A percentile compares a stretch with the other conserved stretches of the same genome.
These are phyloP conservation scores for Tephrocybe rancida DNA, from an alignment of 768 basidiomycete genomes.

Conservation along the genomic window DNA sequence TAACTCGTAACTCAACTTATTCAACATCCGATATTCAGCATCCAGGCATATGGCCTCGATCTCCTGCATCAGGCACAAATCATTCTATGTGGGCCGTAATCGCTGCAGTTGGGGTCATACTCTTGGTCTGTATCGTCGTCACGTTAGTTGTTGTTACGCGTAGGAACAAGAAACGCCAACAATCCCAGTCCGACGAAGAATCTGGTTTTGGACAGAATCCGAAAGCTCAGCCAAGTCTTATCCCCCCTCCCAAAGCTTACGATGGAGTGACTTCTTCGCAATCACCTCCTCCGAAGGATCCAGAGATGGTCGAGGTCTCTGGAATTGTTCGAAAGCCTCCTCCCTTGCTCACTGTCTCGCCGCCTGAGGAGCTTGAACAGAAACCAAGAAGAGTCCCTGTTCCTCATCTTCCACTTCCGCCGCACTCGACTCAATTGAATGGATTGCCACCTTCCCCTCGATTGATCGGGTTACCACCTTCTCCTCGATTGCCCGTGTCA, in stretches of 20 bases:
- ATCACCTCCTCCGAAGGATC: background rate
- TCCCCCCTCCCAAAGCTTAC: slow-evolving; percentile 8
- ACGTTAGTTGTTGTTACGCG: background rate
- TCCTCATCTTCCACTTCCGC: background rate
- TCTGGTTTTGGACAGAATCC: slow-evolving; percentile 13
- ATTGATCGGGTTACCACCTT: slow-evolving; percentile 3
- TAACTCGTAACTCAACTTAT: background rate
- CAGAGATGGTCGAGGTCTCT: background rate
- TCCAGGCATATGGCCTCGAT: slow-evolving; percentile 6
- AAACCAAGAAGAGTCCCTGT: slow-evolving; percentile 10
- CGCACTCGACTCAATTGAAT: slow-evolving; percentile 3
- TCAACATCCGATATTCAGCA: background rate
- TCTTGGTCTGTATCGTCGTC: slow-evolving; percentile 4
- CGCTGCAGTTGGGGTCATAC: slow-evolving; percentile 8
- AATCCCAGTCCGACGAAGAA: slow-evolving; percentile 10
- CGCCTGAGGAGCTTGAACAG: slow-evolving; percentile 6
- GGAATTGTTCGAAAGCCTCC: background rate
- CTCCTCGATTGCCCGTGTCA: background rate
- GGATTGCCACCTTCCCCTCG: slow-evolving; percentile 14
- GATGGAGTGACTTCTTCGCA: slow-evolving; percentile 7
- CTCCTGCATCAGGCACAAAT: background rate
- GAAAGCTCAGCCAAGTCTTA: slow-evolving; percentile 2
- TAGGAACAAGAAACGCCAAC: slow-evolving; percentile 2
- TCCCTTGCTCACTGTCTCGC: slow-evolving; percentile 11
- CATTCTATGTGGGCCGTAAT: slow-evolving; percentile 8